Evolutionary conservation across 2,329 filamentous ascomycete genomes (phyloP).

Genomic region (Aspergillus brasiliensis): DNA sequence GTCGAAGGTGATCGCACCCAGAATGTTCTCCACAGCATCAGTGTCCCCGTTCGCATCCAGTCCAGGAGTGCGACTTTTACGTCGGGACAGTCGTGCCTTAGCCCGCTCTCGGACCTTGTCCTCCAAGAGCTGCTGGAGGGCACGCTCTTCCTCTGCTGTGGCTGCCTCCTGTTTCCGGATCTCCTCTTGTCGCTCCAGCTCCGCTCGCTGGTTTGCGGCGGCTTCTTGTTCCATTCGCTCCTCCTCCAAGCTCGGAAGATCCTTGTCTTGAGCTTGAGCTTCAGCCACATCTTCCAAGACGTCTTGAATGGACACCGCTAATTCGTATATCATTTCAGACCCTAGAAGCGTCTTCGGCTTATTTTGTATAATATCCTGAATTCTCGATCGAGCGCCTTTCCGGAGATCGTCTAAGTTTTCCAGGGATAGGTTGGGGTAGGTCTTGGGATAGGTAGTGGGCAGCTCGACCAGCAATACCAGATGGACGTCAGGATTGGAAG

Average conservation of each 20-base stretch:
- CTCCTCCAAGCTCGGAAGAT: conserved; percentile 83
- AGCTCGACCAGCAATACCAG: conserved; percentile 76
- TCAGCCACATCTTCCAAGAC: conserved; percentile 84
- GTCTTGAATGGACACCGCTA: conserved; percentile 63
- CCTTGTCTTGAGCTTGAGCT: conserved; percentile 71
- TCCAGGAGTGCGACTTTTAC: conserved; percentile 41
- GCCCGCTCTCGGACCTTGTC: conserved; percentile 44
- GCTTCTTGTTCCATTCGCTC: conserved; percentile 84
- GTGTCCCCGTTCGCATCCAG: conserved; percentile 31
- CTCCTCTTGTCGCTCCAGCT: conserved; percentile 54
- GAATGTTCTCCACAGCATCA: conserved; percentile 37
- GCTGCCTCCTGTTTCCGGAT: conserved; percentile 45
- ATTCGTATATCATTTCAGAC: conserved; percentile 66
- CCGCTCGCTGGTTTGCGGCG: conserved; percentile 59
- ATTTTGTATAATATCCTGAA: conserved; percentile 68
- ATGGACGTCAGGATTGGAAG: conserved; percentile 70
- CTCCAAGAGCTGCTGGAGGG: conserved; percentile 41
- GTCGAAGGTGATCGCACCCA: conserved; percentile 45
- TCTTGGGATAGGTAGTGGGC: conserved; percentile 89
- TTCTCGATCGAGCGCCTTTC: conserved; percentile 69
- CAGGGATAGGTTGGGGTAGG: conserved; percentile 70
- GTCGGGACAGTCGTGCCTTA: conserved; percentile 39
- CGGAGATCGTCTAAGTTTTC: conserved; percentile 67
- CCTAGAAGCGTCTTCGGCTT: conserved; percentile 67
- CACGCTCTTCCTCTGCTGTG: conserved; percentile 44